Evolutionary conservation across 139 green algal species (phyloP).

Genomic region (Chlamydomonas sp.): DNA sequence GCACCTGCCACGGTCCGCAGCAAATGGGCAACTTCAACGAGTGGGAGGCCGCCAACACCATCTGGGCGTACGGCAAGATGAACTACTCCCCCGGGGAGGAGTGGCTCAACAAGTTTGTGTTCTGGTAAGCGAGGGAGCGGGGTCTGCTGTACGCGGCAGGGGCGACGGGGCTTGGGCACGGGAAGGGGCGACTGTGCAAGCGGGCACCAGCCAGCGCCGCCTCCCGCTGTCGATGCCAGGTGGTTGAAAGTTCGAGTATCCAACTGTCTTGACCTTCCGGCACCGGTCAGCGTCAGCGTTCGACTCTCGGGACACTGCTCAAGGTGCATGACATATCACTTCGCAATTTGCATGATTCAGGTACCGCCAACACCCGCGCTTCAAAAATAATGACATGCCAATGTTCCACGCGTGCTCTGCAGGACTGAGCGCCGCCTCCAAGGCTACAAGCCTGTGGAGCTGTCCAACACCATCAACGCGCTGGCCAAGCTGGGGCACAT

Average conservation of each 20-base stretch:
- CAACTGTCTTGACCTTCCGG: no score
- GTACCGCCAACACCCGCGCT: neutral
- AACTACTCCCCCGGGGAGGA: slow-evolving; percentile 22
- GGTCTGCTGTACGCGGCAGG: neutral
- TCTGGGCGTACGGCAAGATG: slow-evolving; percentile 33
- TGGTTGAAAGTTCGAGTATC: no score
- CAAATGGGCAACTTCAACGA: slow-evolving; percentile 29
- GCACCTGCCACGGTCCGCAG: neutral
- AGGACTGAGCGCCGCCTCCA: slow-evolving; percentile 8
- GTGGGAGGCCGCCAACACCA: slow-evolving; percentile 30
- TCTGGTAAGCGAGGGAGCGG: slow-evolving; percentile 3
- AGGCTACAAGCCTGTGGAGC: slow-evolving; percentile 13
- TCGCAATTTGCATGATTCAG: neutral
- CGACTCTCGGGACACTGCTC: no score
- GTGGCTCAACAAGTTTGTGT: slow-evolving; percentile 17
- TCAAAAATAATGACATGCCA: no score
- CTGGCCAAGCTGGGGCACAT: slow-evolving; percentile 23
- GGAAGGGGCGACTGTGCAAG: neutral
- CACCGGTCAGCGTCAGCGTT: no score
- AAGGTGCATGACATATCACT: neutral
- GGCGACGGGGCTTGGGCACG: neutral
- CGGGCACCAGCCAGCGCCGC: neutral
- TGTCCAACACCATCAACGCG: slow-evolving; percentile 25
- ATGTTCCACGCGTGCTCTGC: neutral
- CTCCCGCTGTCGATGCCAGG: no score